Evolutionary conservation across 768 basidiomycete species (phyloP), one percentile per base, ranked within the genome.

Genomic region (Xerocomellus amylosporus): DNA sequence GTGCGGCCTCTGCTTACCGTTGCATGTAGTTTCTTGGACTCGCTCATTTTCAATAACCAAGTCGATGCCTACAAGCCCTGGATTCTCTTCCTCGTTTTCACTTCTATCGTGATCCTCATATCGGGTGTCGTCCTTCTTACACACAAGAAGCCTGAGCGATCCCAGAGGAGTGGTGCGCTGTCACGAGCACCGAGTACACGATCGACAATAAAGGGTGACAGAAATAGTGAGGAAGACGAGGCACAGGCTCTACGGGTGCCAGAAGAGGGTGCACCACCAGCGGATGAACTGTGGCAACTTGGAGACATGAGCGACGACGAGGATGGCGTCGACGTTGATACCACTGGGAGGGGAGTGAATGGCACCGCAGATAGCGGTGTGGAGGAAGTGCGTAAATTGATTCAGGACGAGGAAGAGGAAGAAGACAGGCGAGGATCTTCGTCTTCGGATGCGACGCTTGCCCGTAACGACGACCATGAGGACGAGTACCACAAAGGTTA

Each of bases 101-200:
- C 85, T 38, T 94, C 93, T 2, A 95, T 98, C 61, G 71, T 85
- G 41, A 79, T 97, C 40, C 85, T 98, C 51, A 87, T 98, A 42
- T 84, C 81, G 0, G 95, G 96, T 10, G 96, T 98, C 48, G 88
- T 95, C n/a, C 82, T 98, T 1, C 77, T 98, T 24, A 95, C 93
- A 4, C 85, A 90, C 74, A 95, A 98, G 76, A 93, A 95, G 64
- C 87, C 92, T 0, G 88, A 90, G 68, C 73, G 64, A 55, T 63
- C 64, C 17, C 55, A 60, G 56, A 63, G 61, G 55, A 64, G 66
- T 55, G 64, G 61, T 37, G 68, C 64, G 9, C 66, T 68, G 20
- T 66, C 67, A 31, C 55, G 64, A 24, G 45, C 65, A 26, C 46
- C 58, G 19, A 58, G 60, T 51, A 39, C 60, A 31, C 72, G 70